Base-by-base conservation (phyloP, 2,329 filamentous ascomycete species). In the Delphinella strobiligena region DNA sequence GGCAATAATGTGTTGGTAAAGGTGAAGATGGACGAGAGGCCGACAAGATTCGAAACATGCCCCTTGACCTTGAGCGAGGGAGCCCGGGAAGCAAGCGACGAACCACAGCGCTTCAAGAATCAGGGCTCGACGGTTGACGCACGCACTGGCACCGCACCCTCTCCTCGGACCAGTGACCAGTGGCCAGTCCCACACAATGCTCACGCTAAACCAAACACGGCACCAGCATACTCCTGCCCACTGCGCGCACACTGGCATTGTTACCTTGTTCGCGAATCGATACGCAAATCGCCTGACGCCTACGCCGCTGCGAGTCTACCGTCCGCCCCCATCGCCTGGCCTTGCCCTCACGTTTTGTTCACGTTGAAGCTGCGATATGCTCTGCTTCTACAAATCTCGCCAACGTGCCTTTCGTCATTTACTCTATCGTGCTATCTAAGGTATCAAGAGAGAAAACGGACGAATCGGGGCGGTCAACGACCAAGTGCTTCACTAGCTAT, bases 1-100 rank as follows among this genome's bases (percentile, higher is more conserved):
- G 22, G 22, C 7, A 27, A 27, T 27, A 27, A 27, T 27, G 22
- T 7, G 22, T 7, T 27, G 22, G 34, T 35, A 35, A 41, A 41
- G 34, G 34, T 41, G 38, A 32, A 31, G 31, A 31, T 34, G 32
- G 16, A 16, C 14, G 32, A 17, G 32, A 33, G 24, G 38, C 38
- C 24, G 34, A 27, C 38, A 33, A 40, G 35, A 41, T 33, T 27
- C 22, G 22, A 27, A 27, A 27, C 22, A 27, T 27, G 22, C 22
- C 22, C 22, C 22, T n/a, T n/a, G n/a, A n/a, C n/a, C 22, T 27
- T 27, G 22, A 27, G 22, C 22, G 22, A 27, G 22, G 22, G 22
- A 27, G 22, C 22, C 7, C 7, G 22, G 22, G 22, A 27, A 12
- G 12, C 22, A 27, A 27, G 22, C 22, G 22, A 27, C 22, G 7